phyloP scores from a whole-genome alignment of 495 filamentous ascomycete genomes.

The Geoglossum glabrum region DNA sequence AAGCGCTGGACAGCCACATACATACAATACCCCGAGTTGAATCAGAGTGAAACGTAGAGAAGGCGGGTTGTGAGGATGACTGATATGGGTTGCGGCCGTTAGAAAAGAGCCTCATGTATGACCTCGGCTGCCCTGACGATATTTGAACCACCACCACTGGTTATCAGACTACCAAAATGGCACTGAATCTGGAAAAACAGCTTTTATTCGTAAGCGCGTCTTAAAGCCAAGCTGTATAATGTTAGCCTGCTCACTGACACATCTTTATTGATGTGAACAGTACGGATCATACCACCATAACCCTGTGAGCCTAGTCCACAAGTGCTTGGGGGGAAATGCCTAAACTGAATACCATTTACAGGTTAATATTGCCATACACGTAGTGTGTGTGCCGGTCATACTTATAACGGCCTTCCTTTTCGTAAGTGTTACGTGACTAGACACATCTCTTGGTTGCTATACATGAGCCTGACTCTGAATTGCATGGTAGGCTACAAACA shows the following conservation, averaged over 20 bases:
- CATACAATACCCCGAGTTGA: not conserved
- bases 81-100: not conserved
- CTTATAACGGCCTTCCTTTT: constrained; percentile 61
- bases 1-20: not conserved
- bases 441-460: not conserved
- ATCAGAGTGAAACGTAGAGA: not conserved
- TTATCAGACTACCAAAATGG: constrained; percentile 27
- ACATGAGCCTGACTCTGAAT: not conserved
- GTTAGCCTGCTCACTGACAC: constrained; percentile 12
- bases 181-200: constrained; percentile 61
- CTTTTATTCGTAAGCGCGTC: constrained; percentile 45
- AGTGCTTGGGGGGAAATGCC: not conserved
- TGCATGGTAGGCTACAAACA: constrained; percentile 46
- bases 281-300: constrained; percentile 93
- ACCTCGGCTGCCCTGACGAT: no score
- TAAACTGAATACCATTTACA: constrained; percentile 12
- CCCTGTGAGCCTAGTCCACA: constrained; percentile 27
- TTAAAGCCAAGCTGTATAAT: not conserved
- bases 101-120: not conserved
- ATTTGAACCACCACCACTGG: no score
- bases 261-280: constrained; percentile 24
- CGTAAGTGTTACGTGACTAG: constrained; percentile 28
- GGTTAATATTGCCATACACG: constrained; percentile 76
- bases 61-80: not conserved
- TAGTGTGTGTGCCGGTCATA: constrained; percentile 70